Evolutionary conservation across 2,329 filamentous ascomycete genomes (phyloP), one percentile per base, ranked within the genome.

Genomic region (Colletotrichum viniferum): DNA sequence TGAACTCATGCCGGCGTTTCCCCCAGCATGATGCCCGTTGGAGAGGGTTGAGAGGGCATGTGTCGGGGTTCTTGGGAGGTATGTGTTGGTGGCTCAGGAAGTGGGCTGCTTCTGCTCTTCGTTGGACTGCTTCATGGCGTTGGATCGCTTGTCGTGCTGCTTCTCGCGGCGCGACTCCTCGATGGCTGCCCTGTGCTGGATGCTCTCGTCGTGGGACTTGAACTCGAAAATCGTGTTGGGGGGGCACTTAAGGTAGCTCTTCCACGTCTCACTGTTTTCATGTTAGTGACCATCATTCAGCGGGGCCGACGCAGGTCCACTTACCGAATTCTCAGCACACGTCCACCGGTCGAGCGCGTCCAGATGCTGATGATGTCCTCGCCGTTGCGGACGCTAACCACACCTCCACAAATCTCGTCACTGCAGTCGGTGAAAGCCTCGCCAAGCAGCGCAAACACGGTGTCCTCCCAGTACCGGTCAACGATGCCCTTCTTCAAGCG

Each of bases 301-400:
- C 43, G 43, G 43, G 43, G 43, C 26, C 36, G 21, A n/a, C 12
- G 16, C 7, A 32, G 55, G n/a, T 24, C 13, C 14, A 85, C 92
- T 80, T 91, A 98, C 94, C 96, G 93, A 81, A 99, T 98, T 88
- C 98, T 98, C 80, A 98, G 94, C 84, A 98, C 97, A 81, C 95
- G 93, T 77, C 96, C 95, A 60, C 96, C 96, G 81, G 98, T 95
- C 80, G 95, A 97, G 84, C 96, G 94, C 71, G 96, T 98, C 97
- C 97, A 99, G 82, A 99, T 96, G 86, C 96, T 98, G 84, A 99
- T 90, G 77, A 98, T 97, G 83, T 99, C 97, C 86, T 99, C 97
- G 58, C 96, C 96, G 81, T 96, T 98, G 77, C 97, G 91, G 77
- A 99, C 95, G 83, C 96, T 98, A 58, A 99, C 90, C 34, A 99